Base-by-base conservation (phyloP, 148 eudicot genomes). In the Diospyros lotus region DNA sequence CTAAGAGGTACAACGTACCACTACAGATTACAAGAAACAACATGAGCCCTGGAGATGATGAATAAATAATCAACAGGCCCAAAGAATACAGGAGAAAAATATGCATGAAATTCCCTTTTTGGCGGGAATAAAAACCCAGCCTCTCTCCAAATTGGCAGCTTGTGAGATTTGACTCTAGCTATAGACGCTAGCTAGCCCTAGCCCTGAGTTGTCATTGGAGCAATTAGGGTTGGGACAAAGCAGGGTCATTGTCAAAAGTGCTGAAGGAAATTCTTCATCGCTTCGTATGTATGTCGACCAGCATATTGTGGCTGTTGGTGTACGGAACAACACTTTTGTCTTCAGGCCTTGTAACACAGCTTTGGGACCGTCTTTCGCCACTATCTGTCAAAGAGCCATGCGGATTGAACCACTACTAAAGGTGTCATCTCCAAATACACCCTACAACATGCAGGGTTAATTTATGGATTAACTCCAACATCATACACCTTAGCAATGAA, bases 341-440 rank as follows among this genome's bases (percentile, higher is more conserved):
- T 64, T 64, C 46, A 64, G 46, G 67, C 67, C 67, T 64, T 42
- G 67, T 64, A 64, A 40, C 46, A 64, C 5, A 64, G 67, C 67
- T 42, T 64, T 46, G 67, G 67, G 48, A 42, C 67, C 67, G 8
- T 64, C 67, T 64, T 64, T 64, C 11, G 67, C 67, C 1, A 64
- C 67, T 64, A 64, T 64, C 67, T 64, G 67, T n/a, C 48, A 12
- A 64, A 64, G 48, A 64, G 67, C 67, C 8, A 41, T 64, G 46
- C 4, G 67, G 12, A 64, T 40, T 64, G 67, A 64, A 64, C 67
- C 43, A 41, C 48, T 64, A 48, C 67, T 64, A 40, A 64, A 64
- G 10, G 67, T 64, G n/a, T 64, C 67, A 3, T 48, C 67, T 42
- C 67, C 67, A 64, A 48, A 41, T 42, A 64, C 67, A 42, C 67